Evolutionary conservation across 176 grass and related monocot genomes (phyloP).

Genomic region (Coix lacrymajobi): DNA sequence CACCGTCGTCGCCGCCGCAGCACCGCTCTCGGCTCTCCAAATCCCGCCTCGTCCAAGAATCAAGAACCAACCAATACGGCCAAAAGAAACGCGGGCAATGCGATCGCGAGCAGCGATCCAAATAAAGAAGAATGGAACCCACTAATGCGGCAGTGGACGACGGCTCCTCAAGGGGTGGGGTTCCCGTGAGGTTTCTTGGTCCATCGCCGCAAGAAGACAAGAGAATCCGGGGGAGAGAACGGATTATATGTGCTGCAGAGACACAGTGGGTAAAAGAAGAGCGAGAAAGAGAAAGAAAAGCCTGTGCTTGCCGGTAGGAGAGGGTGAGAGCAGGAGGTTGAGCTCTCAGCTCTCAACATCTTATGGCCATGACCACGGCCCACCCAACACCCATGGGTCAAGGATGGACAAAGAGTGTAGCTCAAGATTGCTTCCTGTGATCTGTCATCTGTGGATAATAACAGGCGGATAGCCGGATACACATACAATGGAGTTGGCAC

Average conservation of each 20-base stretch:
- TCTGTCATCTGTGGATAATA: conserved; percentile 8
- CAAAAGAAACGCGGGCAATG: conserved; percentile 29
- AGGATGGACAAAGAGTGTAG: conserved; percentile 30
- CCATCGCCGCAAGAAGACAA: conserved; percentile 46
- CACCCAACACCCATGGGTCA: not conserved
- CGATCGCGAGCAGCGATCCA: conserved; percentile 40
- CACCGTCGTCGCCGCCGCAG: not conserved
- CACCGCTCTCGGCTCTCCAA: not conserved
- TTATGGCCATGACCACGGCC: conserved; percentile 13
- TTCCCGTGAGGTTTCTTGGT: conserved; percentile 57
- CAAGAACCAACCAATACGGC: not conserved
- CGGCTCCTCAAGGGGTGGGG: conserved; percentile 13
- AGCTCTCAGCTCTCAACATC: not conserved
- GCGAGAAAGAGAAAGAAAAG: conserved; percentile 32
- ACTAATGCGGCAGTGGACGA: conserved; percentile 12
- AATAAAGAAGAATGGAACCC: not conserved
- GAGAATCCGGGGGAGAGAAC: conserved; percentile 6
- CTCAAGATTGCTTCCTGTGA: conserved; percentile 10
- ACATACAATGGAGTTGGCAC: not conserved
- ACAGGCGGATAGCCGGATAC: not conserved
- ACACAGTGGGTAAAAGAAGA: conserved; percentile 25
- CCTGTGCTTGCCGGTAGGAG: conserved; percentile 28
- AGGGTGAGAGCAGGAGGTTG: not conserved
- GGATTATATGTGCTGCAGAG: conserved; percentile 26
- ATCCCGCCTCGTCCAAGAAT: conserved; percentile 7